These are phyloP conservation scores for Verbena officinalis DNA, from an alignment of 257 asterid genomes.

Conservation along the genomic window DNA sequence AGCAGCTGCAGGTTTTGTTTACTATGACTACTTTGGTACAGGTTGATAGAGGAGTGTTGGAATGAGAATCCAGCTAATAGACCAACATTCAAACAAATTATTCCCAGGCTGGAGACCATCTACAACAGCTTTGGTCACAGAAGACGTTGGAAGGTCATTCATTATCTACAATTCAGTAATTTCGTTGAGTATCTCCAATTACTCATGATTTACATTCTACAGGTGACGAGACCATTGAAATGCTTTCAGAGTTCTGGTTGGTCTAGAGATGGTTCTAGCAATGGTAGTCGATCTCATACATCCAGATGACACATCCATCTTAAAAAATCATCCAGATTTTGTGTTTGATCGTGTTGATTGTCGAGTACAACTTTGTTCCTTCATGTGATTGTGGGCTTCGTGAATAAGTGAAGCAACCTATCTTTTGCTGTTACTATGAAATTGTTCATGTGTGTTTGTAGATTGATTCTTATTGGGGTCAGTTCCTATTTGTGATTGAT, in stretches of 20 bases:
- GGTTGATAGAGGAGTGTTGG: slow-evolving; percentile 96
- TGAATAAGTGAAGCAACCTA: too few relatives aligned
- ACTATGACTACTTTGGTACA: slow-evolving; percentile 25
- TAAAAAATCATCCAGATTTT: too few relatives aligned
- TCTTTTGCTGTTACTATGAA: too few relatives aligned
- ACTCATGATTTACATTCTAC: slow-evolving; percentile 22
- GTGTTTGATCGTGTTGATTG: too few relatives aligned
- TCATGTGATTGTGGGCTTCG: too few relatives aligned
- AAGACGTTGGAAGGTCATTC: slow-evolving; percentile 83
- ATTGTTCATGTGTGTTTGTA: too few relatives aligned
- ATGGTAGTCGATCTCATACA: slow-evolving; percentile 44
- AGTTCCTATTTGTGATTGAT: too few relatives aligned
- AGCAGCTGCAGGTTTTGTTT: not conserved
- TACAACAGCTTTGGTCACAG: slow-evolving; percentile 68
- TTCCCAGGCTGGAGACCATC: slow-evolving; percentile 74
- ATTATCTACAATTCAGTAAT: not conserved
- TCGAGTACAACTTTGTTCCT: too few relatives aligned
- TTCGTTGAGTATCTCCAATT: too few relatives aligned
- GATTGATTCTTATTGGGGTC: too few relatives aligned
- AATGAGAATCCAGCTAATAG: slow-evolving; percentile 64
- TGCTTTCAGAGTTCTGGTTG: slow-evolving; percentile 71
- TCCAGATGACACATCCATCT: slow-evolving; percentile 34
- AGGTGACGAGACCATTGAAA: slow-evolving; percentile 75
- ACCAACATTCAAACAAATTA: slow-evolving; percentile 85
- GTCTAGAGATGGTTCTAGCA: slow-evolving; percentile 54